These are phyloP conservation scores for Talinum fruticosum DNA, from an alignment of 148 eudicot species.

Conservation along the genomic window DNA sequence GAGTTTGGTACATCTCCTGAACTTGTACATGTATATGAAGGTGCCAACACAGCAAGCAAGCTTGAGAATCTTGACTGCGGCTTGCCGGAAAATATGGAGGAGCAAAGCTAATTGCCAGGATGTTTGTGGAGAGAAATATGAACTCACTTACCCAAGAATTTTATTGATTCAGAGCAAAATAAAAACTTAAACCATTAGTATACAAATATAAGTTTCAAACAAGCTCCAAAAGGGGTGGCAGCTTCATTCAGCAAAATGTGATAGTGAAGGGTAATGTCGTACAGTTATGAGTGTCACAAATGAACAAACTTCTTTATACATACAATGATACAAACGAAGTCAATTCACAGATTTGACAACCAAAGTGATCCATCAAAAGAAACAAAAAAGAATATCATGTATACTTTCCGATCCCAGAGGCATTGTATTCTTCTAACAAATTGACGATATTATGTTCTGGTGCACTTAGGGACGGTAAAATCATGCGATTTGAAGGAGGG, in stretches of 20 bases:
- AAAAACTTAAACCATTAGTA: neutral
- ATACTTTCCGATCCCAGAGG: conserved; percentile 42
- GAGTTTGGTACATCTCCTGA: no score
- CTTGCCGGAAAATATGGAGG: no score
- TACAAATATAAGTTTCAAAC: neutral
- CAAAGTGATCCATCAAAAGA: neutral
- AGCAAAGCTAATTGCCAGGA: no score
- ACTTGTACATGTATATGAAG: no score
- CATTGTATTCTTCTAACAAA: conserved; percentile 66
- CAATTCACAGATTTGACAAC: conserved; percentile 4
- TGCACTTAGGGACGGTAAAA: conserved; percentile 79
- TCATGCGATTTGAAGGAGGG: conserved; percentile 42
- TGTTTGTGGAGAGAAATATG: no score
- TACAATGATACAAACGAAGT: conserved; percentile 14
- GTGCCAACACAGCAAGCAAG: no score
- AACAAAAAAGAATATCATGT: neutral
- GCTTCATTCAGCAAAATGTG: conserved; percentile 10
- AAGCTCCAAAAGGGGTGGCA: neutral
- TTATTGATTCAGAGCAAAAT: no score
- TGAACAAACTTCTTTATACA: conserved; percentile 19
- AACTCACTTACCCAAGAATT: no score
- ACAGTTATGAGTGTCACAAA: neutral
- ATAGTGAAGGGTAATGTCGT: conserved; percentile 5
- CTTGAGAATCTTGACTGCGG: no score
- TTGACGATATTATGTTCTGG: conserved; percentile 79